These are phyloP conservation scores for Naegleria lovaniensis DNA, from an alignment of 208 protist genomes.

Conservation along the genomic window DNA sequence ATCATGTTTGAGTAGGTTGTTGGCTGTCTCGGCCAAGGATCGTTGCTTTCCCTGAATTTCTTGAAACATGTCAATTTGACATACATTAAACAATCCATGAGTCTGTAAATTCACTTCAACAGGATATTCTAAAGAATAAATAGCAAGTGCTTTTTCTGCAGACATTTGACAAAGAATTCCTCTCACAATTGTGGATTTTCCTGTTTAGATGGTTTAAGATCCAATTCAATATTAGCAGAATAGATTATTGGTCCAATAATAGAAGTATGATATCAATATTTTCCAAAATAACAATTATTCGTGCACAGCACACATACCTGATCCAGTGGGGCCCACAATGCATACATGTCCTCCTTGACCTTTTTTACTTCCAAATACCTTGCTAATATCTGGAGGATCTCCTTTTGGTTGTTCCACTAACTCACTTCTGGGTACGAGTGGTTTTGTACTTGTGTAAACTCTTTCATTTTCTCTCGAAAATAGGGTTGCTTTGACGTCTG, in stretches of 20 bases:
- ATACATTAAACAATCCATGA: constrained; percentile 23
- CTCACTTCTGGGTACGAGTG: background rate
- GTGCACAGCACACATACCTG: background rate
- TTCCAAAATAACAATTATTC: background rate
- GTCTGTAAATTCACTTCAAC: constrained; percentile 31
- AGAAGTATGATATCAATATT: too few relatives aligned
- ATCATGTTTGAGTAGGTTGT: constrained; percentile 23
- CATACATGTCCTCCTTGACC: background rate
- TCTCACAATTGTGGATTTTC: constrained; percentile 29
- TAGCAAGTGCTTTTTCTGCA: background rate
- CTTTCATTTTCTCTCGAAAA: constrained; percentile 26
- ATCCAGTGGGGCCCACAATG: background rate
- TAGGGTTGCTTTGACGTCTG: background rate
- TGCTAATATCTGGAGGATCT: constrained; percentile 20
- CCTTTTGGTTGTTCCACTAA: constrained; percentile 28
- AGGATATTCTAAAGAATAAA: constrained; percentile 32
- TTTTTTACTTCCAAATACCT: constrained; percentile 17
- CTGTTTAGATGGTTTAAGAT: too few relatives aligned
- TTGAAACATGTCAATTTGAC: constrained; percentile 35
- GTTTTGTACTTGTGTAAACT: constrained; percentile 17
- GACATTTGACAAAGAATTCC: constrained; percentile 19
- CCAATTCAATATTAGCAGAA: too few relatives aligned
- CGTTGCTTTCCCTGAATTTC: constrained; percentile 26
- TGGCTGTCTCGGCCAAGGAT: constrained; percentile 13
- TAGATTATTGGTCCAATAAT: too few relatives aligned